These are phyloP conservation scores for Vicia villosa DNA, from an alignment of 306 rosid species.

Conservation along the genomic window DNA sequence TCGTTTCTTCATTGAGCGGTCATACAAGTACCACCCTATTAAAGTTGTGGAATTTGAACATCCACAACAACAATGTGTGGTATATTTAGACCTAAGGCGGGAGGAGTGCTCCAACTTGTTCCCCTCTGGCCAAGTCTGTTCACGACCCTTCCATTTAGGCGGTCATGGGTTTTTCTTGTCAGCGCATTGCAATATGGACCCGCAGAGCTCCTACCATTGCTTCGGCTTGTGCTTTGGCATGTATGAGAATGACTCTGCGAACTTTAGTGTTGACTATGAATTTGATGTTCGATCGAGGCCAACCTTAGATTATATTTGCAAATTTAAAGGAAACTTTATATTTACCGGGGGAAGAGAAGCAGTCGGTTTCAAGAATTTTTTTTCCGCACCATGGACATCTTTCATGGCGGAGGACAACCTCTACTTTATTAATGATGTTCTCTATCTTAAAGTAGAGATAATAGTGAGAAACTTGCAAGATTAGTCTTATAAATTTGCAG, in stretches of 20 bases:
- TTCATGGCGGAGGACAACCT: slow-evolving; percentile 89
- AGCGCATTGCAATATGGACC: slow-evolving; percentile 99
- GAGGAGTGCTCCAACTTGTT: slow-evolving; percentile 78
- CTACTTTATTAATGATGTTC: slow-evolving; percentile 81
- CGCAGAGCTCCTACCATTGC: slow-evolving; percentile 93
- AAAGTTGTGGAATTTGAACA: slow-evolving; percentile 93
- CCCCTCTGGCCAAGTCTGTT: slow-evolving; percentile 90
- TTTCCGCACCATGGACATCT: slow-evolving; percentile 77
- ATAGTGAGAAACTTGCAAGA: slow-evolving; percentile 55
- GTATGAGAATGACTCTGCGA: slow-evolving; percentile 95
- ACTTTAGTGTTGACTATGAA: too few relatives aligned
- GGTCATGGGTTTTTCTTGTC: slow-evolving; percentile 98
- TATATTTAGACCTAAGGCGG: slow-evolving; percentile 87
- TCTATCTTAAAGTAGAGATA: slow-evolving; percentile 96
- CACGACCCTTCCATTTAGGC: slow-evolving; percentile 95
- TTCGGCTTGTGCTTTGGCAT: slow-evolving; percentile 91
- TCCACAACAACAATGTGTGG: slow-evolving; percentile 94
- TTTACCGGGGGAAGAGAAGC: too few relatives aligned
- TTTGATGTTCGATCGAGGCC: too few relatives aligned
- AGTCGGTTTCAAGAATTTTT: slow-evolving; percentile 84
- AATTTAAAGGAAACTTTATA: too few relatives aligned
- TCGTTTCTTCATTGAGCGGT: too few relatives aligned
- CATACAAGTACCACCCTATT: too few relatives aligned
- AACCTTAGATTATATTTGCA: slow-evolving; percentile 83
- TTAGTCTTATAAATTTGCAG: slow-evolving; percentile 27